A percentile compares a stretch with the other conserved stretches of the same genome.
Conservation (phyloP, 2,329 filamentous ascomycete species). For the Lojkania enalia region DNA sequence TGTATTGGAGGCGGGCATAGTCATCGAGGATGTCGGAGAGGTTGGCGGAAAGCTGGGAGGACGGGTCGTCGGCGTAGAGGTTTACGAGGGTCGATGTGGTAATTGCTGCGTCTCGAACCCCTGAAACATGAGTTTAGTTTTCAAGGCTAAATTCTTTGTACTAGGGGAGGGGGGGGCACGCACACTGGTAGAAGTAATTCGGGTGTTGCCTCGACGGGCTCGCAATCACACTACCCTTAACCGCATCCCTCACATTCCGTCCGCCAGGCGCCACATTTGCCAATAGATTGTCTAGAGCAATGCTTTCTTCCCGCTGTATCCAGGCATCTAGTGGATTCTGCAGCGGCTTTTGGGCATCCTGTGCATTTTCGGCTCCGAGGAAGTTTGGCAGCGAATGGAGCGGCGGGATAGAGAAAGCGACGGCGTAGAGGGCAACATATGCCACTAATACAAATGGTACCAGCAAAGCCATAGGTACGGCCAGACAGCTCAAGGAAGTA, state of each 20-base stretch:
- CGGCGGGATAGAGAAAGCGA: conserved; percentile 36
- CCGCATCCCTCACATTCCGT: conserved; percentile 40
- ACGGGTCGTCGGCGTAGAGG: conserved; percentile 41
- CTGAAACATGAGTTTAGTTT: too few species aligned
- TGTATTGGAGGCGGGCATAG: conserved; percentile 39
- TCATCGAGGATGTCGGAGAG: conserved; percentile 37
- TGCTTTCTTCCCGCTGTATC: conserved; percentile 41
- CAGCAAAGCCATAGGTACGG: conserved; percentile 7
- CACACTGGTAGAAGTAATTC: conserved; percentile 52
- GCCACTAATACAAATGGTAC: conserved; percentile 20
- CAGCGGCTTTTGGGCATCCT: conserved; percentile 31
- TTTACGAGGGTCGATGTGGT: conserved; percentile 48
- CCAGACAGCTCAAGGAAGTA: conserved; percentile 2
- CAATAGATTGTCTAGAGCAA: conserved; percentile 44
- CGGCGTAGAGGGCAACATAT: conserved; percentile 21
- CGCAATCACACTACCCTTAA: conserved; percentile 47
- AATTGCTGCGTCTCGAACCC: conserved; percentile 51
- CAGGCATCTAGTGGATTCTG: conserved; percentile 38
- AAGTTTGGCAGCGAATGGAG: conserved; percentile 21
- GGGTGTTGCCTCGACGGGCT: conserved; percentile 47
- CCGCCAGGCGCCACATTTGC: conserved; percentile 50
- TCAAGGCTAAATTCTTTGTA: too few species aligned
- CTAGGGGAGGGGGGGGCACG: too few species aligned
- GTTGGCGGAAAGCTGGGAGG: conserved; percentile 28
- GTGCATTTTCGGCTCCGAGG: conserved; percentile 20